These are phyloP conservation scores for Sabuloglossum arenarium DNA, from an alignment of 495 filamentous ascomycete species.

Conservation along the genomic window DNA sequence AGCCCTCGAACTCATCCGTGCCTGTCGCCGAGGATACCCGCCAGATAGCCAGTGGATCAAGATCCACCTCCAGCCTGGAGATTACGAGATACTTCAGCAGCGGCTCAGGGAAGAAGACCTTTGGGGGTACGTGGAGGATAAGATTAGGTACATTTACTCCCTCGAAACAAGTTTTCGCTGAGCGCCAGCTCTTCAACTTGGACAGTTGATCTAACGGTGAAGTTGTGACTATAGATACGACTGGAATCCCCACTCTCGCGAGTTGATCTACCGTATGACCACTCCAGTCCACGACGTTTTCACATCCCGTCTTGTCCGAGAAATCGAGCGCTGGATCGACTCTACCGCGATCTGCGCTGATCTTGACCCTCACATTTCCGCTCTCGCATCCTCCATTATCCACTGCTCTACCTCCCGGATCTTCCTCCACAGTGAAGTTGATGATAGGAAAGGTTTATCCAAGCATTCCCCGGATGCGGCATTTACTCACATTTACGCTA, in stretches of 20 bases:
- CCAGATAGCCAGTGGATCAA: background rate
- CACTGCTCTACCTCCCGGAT: background rate
- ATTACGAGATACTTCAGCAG: background rate
- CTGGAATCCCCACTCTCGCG: background rate
- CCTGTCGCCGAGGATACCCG: background rate
- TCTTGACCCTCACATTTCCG: background rate
- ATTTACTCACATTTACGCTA: slow-evolving; percentile 12
- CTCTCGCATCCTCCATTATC: background rate
- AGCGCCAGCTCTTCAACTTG: background rate
- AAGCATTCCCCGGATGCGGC: slow-evolving; percentile 14
- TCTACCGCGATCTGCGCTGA: background rate
- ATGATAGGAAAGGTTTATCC: background rate
- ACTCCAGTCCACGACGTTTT: background rate
- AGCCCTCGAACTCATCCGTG: background rate
- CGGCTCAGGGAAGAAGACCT: background rate
- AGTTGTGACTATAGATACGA: background rate
- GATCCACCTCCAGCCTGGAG: background rate
- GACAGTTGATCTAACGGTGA: no score
- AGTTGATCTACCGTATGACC: background rate
- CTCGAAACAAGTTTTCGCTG: background rate
- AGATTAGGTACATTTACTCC: background rate
- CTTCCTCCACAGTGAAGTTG: background rate
- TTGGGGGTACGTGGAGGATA: background rate
- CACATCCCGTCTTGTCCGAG: background rate
- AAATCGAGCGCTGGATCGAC: background rate